These are phyloP conservation scores for Rubia peregrina DNA, from an alignment of 305 asterid species.

Conservation along the genomic window DNA sequence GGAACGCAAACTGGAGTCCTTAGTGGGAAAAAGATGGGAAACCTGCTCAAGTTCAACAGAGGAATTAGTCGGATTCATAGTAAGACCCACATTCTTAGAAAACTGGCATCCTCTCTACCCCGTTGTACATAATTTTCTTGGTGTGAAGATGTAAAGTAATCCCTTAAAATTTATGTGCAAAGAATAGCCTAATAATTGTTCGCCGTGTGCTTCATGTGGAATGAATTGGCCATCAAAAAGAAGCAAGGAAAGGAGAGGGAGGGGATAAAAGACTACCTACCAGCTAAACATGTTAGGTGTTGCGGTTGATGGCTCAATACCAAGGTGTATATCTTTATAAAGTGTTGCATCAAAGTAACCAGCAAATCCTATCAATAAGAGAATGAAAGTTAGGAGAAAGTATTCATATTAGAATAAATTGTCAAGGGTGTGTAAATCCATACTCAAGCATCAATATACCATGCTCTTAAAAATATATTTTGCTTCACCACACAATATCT, in stretches of 20 bases:
- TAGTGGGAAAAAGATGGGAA: constrained; percentile 90
- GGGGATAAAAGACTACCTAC: constrained; percentile 28
- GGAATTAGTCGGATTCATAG: constrained; percentile 13
- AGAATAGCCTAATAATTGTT: neutral
- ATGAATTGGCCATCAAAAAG: too few species aligned
- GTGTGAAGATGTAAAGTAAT: neutral
- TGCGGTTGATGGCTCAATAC: constrained; percentile 86
- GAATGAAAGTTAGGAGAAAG: constrained; percentile 11
- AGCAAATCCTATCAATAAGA: constrained; percentile 60
- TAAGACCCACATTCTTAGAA: neutral
- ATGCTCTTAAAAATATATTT: neutral
- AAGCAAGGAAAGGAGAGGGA: too few species aligned
- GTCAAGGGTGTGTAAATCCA: too few species aligned
- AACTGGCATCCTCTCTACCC: neutral
- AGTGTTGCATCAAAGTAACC: constrained; percentile 94
- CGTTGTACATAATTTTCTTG: neutral
- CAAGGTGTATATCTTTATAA: constrained; percentile 92
- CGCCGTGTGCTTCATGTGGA: too few species aligned
- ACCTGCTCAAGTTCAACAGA: constrained; percentile 41
- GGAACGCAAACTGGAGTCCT: constrained; percentile 64
- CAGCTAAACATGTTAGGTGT: constrained; percentile 99
- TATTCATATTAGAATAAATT: neutral
- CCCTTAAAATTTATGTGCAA: neutral
- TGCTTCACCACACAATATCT: neutral
- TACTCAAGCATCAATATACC: too few species aligned